Conservation (phyloP, 2,329 filamentous ascomycete genomes). For the Fusarium albosuccineum region DNA sequence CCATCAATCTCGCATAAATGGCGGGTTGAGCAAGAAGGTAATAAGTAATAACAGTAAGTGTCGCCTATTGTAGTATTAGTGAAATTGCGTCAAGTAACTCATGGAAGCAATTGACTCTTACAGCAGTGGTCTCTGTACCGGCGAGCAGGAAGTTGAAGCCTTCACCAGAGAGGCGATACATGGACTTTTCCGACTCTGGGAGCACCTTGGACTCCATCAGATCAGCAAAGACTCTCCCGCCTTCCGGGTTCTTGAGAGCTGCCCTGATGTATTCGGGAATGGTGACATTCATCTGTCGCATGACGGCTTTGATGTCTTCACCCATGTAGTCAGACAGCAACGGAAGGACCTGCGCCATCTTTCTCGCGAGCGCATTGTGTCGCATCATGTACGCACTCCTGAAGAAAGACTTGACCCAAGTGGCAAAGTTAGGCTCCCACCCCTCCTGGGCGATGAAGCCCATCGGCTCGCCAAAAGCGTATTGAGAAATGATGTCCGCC, state of each 20-base stretch:
- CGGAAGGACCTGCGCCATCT: slow-evolving; percentile 20
- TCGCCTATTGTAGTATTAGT: slow-evolving; percentile 25
- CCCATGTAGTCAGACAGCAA: slow-evolving; percentile 28
- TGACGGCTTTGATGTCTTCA: slow-evolving; percentile 29
- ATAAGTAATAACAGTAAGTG: slow-evolving; percentile 52
- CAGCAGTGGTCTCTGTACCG: slow-evolving; percentile 55
- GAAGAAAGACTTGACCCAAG: slow-evolving; percentile 51
- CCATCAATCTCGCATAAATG: slow-evolving; percentile 45
- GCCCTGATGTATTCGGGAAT: slow-evolving; percentile 26
- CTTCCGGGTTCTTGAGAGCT: slow-evolving; percentile 21
- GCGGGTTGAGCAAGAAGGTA: slow-evolving; percentile 52
- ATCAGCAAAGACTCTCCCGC: slow-evolving; percentile 33
- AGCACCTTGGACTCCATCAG: slow-evolving; percentile 44
- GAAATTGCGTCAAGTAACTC: fast-evolving
- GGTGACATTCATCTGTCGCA: slow-evolving; percentile 33
- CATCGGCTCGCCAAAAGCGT: slow-evolving; percentile 54
- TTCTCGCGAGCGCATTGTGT: slow-evolving; percentile 47
- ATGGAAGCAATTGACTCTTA: slow-evolving; percentile 22
- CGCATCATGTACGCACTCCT: slow-evolving; percentile 51
- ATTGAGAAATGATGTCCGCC: slow-evolving; percentile 54
- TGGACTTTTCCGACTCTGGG: slow-evolving; percentile 52
- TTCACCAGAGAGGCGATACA: slow-evolving; percentile 53
- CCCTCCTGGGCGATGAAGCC: slow-evolving; percentile 47
- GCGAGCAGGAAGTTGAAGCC: slow-evolving; percentile 53
- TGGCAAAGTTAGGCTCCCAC: slow-evolving; percentile 55